phyloP scores from a whole-genome alignment of 1,139 yeast genomes.

The Arxiozyma bovina region DNA sequence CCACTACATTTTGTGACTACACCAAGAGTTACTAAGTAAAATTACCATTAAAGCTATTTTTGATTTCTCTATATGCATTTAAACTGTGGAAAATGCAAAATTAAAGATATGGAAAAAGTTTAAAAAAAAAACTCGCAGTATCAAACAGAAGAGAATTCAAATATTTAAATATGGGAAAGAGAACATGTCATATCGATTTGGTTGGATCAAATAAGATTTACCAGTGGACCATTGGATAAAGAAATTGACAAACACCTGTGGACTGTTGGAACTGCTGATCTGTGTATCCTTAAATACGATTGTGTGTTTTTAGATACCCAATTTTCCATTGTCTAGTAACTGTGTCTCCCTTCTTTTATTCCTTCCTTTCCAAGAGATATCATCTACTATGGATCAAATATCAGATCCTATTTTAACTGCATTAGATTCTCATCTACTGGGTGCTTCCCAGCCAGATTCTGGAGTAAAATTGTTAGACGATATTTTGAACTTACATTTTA shows the following conservation, averaged over 20 bases:
- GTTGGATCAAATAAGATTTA: too few species aligned
- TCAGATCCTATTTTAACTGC: conserved; percentile 13
- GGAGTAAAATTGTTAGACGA: conserved; percentile 17
- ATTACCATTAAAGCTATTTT: too few species aligned
- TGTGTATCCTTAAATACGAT: neutral
- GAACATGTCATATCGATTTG: too few species aligned
- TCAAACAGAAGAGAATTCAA: neutral
- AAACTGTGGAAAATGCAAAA: neutral
- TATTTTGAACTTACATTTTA: conserved; percentile 23
- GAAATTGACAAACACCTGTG: neutral
- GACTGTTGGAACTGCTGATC: neutral
- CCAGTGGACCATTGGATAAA: neutral
- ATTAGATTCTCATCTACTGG: conserved; percentile 21
- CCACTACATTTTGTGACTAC: neutral
- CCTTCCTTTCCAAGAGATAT: neutral
- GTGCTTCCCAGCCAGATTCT: conserved; percentile 21
- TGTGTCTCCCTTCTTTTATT: neutral
- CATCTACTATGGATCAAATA: neutral
- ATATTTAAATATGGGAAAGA: too few species aligned
- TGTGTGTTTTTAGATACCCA: neutral
- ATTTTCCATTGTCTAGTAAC: neutral
- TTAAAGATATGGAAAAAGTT: too few species aligned
- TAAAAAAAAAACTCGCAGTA: neutral
- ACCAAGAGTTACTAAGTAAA: too few species aligned
- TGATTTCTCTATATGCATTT: neutral